Evolutionary conservation across 1,284 basidiomycete species (phyloP).

Genomic region (Fomitopsis betulina): DNA sequence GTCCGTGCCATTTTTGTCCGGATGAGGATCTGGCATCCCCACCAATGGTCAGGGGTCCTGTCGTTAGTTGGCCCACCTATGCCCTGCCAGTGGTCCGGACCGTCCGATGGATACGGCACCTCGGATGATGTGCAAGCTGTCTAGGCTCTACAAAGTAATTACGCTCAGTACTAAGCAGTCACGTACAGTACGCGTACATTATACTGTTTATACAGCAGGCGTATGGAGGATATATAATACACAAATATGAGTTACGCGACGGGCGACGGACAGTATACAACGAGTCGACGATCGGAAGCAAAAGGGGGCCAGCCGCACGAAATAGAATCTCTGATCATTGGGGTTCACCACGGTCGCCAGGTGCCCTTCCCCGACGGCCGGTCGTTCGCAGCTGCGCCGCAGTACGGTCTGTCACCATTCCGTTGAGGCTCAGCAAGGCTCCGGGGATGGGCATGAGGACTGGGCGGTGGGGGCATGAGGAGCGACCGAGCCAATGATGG

Average conservation of each 20-base stretch:
- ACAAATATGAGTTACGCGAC: neutral
- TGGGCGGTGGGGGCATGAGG: constrained; percentile 2
- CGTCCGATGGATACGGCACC: neutral
- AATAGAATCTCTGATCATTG: neutral
- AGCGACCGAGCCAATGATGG: constrained; percentile 1
- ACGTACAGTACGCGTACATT: neutral
- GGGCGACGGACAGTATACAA: neutral
- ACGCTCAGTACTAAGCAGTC: neutral
- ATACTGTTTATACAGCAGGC: neutral
- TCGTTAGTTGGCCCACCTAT: neutral
- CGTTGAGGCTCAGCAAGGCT: neutral
- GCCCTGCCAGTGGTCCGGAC: neutral
- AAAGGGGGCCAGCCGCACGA: neutral
- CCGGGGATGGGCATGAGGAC: neutral
- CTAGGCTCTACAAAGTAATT: neutral
- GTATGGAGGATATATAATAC: neutral
- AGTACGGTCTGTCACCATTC: neutral
- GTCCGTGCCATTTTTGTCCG: too few species aligned
- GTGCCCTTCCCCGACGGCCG: constrained; percentile 1
- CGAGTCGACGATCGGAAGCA: neutral
- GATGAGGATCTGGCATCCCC: too few species aligned
- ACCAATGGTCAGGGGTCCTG: too few species aligned
- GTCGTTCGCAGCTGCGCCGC: constrained; percentile 1
- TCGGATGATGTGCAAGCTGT: neutral
- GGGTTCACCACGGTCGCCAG: constrained; percentile 10